Evolutionary conservation across 129 eudicot species (phyloP).

Genomic region (Pittosporum tobira): DNA sequence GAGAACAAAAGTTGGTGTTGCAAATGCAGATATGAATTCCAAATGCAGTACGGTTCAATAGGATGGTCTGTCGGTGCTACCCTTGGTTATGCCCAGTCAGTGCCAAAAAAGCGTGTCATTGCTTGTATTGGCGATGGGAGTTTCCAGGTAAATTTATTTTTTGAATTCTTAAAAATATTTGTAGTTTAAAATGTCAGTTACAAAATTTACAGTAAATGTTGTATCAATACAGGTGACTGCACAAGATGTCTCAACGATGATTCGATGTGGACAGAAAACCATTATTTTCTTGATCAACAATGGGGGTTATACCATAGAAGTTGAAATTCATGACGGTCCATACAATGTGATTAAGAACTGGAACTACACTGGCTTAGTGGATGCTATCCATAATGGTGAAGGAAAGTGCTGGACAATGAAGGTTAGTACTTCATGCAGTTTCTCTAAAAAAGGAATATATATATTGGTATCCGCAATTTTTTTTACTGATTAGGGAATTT

Average conservation of each 20-base stretch:
- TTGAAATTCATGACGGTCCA: conserved; percentile 54
- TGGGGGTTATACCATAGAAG: conserved; percentile 53
- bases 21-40: conserved; percentile 60
- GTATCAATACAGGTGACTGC: conserved; percentile 29
- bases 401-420: no score
- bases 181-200: not conserved
- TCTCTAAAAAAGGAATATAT: not conserved
- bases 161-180: not conserved
- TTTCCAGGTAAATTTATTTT: conserved; percentile 31
- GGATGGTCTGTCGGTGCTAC: conserved; percentile 69
- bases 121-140: conserved; percentile 54
- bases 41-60: conserved; percentile 64
- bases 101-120: conserved; percentile 45
- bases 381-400: conserved; percentile 39
- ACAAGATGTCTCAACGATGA: conserved; percentile 51
- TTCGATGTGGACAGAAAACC: conserved; percentile 33
- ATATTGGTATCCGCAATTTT: no score
- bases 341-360: conserved; percentile 52
- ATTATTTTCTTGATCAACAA: conserved; percentile 46
- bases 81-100: conserved; percentile 54
- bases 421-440: not conserved
- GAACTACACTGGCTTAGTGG: no score
- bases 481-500: no score
- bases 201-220: not conserved
- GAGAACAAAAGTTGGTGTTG: conserved; percentile 31